Percentiles rank a stretch among this genome's conserved stretches.
Evolutionary conservation across 2,329 filamentous ascomycete genomes (phyloP).

Genomic region (Byssoonygena ceratinophila): DNA sequence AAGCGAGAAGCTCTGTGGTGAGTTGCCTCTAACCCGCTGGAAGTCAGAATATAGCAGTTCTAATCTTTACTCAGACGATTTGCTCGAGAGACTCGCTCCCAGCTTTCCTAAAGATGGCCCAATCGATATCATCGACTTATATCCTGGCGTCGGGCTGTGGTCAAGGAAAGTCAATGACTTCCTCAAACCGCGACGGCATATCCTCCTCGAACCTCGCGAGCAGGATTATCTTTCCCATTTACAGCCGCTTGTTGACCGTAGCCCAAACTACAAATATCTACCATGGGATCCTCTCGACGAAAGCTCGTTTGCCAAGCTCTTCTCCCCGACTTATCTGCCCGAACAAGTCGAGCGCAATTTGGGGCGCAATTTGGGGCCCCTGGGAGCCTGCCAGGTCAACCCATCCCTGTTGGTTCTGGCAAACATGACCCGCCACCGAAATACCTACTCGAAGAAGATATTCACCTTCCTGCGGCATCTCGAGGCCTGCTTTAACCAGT

Average conservation of each 20-base stretch:
- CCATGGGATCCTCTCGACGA: conserved; percentile 47
- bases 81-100: conserved; percentile 57
- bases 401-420: conserved; percentile 62
- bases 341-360: conserved; percentile 42
- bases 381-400: conserved; percentile 47
- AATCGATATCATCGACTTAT: conserved; percentile 78
- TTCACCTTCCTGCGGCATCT: conserved; percentile 49
- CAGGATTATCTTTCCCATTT: conserved; percentile 53
- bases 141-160: conserved; percentile 70
- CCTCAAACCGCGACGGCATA: conserved; percentile 67
- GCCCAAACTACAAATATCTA: conserved; percentile 42
- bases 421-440: conserved; percentile 50
- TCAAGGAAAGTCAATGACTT: conserved; percentile 64
- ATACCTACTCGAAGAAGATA: conserved; percentile 50
- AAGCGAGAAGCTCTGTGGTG: conserved; percentile 29
- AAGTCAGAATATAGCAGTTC: neutral
- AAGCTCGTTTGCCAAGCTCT: conserved; percentile 41
- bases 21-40: conserved; percentile 10
- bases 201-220: conserved; percentile 65
- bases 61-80: conserved; percentile 44
- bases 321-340: conserved; percentile 35
- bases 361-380: conserved; percentile 29
- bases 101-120: conserved; percentile 60
- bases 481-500: conserved; percentile 47
- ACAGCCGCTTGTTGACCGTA: conserved; percentile 44